Evolutionary conservation across 2,329 filamentous ascomycete genomes (phyloP), one percentile per base, ranked within the genome.

Genomic region (Colletotrichum noveboracense): DNA sequence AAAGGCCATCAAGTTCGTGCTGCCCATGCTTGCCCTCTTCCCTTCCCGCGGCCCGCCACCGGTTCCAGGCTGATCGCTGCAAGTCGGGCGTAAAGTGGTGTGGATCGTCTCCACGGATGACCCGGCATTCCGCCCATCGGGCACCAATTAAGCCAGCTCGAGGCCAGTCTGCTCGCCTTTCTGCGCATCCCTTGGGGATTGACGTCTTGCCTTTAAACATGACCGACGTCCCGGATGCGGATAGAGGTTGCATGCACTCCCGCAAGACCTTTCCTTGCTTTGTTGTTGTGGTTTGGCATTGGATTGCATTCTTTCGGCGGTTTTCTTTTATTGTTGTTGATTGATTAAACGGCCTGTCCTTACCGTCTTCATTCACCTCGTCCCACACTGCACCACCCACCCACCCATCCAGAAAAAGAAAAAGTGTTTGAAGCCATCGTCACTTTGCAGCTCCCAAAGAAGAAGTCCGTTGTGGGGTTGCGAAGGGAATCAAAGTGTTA

Each of bases 61-160:
- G 26, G 38, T 67, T 26, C 73, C 73, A 75, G 73, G 73, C 69
- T 71, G 70, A 75, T 75, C 73, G 73, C 56, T 75, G 73, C 65
- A 73, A 73, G 73, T 75, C 73, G 64, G 73, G 73, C 73, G 56
- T 43, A 60, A 67, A 66, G 56, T 60, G 70, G 64, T 62, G 73
- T 75, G 73, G 73, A 73, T 65, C 73, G 70, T 73, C 70, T 26
- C 64, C 64, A 73, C 69, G 70, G 43, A 55, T 28, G 38, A 34
- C 62, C 64, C 70, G 70, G 69, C 73, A 73, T 75, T 68, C 73
- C 73, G 70, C 43, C 34, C 70, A 73, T 75, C 70, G 73, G 73
- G 73, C 73, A 75, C 70, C 73, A 75, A 75, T 66, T 60, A 52
- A 52, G 43, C 67, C 56, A 32, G 16, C 56, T 28, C 26, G 26